Evolutionary conservation across 2,329 filamentous ascomycete species (phyloP).

Genomic region (Zymoseptoria brevis): DNA sequence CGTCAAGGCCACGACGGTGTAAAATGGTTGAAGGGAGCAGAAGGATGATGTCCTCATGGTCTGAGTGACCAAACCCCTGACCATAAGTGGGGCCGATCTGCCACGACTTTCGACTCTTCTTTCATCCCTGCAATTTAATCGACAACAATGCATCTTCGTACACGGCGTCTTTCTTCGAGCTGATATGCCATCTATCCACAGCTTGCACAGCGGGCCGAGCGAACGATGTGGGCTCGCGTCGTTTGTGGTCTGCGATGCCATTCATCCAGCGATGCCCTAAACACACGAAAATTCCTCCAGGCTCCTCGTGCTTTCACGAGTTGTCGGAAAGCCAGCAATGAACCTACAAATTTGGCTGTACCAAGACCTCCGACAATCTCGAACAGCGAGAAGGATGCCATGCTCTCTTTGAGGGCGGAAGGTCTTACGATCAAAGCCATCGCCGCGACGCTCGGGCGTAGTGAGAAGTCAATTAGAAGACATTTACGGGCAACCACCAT

Average conservation of each 20-base stretch:
- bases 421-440: neutral
- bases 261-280: neutral
- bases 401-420: neutral
- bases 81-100: neutral
- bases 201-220: neutral
- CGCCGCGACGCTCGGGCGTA: neutral
- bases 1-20: neutral
- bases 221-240: neutral
- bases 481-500: neutral
- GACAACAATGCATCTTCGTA: too few species aligned
- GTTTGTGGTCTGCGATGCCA: neutral
- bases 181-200: neutral
- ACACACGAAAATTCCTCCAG: neutral
- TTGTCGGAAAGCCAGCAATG: neutral
- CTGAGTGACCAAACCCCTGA: neutral
- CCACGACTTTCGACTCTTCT: neutral
- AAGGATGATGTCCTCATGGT: neutral
- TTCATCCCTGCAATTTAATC: neutral
- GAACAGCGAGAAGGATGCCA: neutral
- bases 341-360: neutral
- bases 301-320: neutral
- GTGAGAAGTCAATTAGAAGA: neutral
- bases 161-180: too few species aligned
- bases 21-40: neutral
- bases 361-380: neutral